Base-by-base conservation (phyloP, 805 yeast genomes). In the Jamesozyma piceae region DNA sequence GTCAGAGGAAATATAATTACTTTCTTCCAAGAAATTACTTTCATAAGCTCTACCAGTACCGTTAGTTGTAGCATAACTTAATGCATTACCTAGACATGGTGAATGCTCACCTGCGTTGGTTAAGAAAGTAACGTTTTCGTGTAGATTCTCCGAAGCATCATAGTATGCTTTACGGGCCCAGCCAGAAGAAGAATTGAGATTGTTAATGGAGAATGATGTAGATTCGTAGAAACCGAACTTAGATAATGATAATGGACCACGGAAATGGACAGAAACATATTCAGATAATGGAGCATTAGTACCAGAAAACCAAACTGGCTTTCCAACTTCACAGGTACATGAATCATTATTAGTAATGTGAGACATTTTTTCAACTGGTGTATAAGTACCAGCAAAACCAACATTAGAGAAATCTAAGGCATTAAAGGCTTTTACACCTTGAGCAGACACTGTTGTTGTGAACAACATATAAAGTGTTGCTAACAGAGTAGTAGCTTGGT, bases 221-320 rank as follows among this genome's bases (percentile, higher is more conserved):
- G 78, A 51, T n/a, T 69, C 68, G 55, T 78, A 82, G 50, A 66
- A 78, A 4, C 77, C 89, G 56, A 82, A 82, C 49, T 74, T 68
- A 43, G 65, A 66, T 50, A 82, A 66, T 9, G 66, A 61, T 46
- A 82, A 61, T 3, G 92, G 92, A 28, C 92, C 92, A 63, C 92
- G 74, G 59, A 82, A 74, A 57, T 82, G 92, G 10, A 82, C 88
- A 1, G 87, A 77, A 11, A 82, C 66, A 49, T 77, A 84, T 43
- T 71, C 78, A 49, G 79, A 63, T 31, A 81, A 52, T 1, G 92
- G 92, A 14, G 87, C 67, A 55, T 79, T 79, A 4, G 75, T 42
- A 20, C 90, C 89, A 10, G 70, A 61, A 38, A 62, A 62, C 54
- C 57, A 55, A 17, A 45, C 44, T 13, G 46, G 40, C 10, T 53